Evolutionary conservation across 768 basidiomycete genomes (phyloP).

Genomic region (Tricholoma terreum): DNA sequence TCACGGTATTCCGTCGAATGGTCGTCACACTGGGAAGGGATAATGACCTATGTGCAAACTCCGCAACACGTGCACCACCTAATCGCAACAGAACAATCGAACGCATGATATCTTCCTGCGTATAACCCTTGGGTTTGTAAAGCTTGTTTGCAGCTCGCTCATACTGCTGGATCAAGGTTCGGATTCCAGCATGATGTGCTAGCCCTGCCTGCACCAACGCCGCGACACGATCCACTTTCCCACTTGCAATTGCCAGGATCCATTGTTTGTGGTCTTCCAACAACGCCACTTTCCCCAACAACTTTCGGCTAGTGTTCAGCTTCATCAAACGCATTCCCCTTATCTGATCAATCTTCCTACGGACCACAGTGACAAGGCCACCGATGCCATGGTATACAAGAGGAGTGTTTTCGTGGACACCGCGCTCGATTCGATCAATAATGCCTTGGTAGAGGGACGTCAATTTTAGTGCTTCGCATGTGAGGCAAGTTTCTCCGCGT

Average conservation of each 20-base stretch:
- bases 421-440: too few relatives aligned
- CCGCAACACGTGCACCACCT: slow-evolving; percentile 9
- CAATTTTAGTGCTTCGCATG: too few relatives aligned
- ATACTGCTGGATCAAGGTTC: too few relatives aligned
- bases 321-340: not conserved
- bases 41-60: slow-evolving; percentile 12
- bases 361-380: slow-evolving; percentile 1
- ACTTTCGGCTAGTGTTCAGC: slow-evolving; percentile 2
- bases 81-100: slow-evolving; percentile 7
- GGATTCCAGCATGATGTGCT: slow-evolving; percentile 7
- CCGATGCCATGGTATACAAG: too few relatives aligned
- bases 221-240: slow-evolving; percentile 11
- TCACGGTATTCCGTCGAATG: not conserved
- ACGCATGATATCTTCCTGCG: slow-evolving; percentile 11
- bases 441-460: too few relatives aligned
- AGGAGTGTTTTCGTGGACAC: too few relatives aligned
- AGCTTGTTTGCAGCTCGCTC: slow-evolving; percentile 5
- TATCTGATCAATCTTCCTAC: slow-evolving; percentile 1
- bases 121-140: slow-evolving; percentile 16
- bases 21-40: slow-evolving; percentile 13
- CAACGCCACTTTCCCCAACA: not conserved
- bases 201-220: slow-evolving; percentile 3
- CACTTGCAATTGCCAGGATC: slow-evolving; percentile 10
- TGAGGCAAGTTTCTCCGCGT: too few relatives aligned
- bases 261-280: too few relatives aligned